phyloP scores from a whole-genome alignment of 2,329 filamentous ascomycete species.

The Cladosporium sp. region DNA sequence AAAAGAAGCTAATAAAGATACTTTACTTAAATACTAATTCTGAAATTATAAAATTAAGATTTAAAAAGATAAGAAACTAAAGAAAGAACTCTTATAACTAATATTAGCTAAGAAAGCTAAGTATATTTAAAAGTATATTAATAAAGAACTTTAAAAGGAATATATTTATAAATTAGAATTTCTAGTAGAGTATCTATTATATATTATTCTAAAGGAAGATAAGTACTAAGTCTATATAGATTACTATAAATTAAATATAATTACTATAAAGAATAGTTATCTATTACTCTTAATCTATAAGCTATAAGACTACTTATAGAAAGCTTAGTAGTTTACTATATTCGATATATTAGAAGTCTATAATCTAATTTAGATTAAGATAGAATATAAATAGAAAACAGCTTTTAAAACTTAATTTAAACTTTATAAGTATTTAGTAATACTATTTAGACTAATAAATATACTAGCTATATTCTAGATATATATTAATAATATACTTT shows the following conservation, averaged over 20 bases:
- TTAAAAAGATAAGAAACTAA: not conserved
- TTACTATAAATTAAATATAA: not conserved
- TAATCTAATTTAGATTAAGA: not conserved
- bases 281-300: not conserved
- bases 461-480: slow-evolving; percentile 6
- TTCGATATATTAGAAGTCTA: not conserved
- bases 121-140: not conserved
- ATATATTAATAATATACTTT: slow-evolving; percentile 21
- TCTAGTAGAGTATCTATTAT: not conserved
- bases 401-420: slow-evolving; percentile 32
- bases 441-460: slow-evolving; percentile 22
- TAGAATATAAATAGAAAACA: not conserved
- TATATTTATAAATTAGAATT: not conserved
- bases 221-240: not conserved
- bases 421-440: slow-evolving; percentile 34
- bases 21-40: not conserved
- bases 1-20: not conserved
- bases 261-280: slow-evolving; percentile 5
- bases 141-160: not conserved
- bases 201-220: not conserved
- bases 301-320: not conserved
- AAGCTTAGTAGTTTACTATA: not conserved
- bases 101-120: not conserved
- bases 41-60: not conserved
- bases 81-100: not conserved